These are phyloP conservation scores for Stephania cephalantha DNA, from an alignment of 164 flowering plant species.

Conservation along the genomic window DNA sequence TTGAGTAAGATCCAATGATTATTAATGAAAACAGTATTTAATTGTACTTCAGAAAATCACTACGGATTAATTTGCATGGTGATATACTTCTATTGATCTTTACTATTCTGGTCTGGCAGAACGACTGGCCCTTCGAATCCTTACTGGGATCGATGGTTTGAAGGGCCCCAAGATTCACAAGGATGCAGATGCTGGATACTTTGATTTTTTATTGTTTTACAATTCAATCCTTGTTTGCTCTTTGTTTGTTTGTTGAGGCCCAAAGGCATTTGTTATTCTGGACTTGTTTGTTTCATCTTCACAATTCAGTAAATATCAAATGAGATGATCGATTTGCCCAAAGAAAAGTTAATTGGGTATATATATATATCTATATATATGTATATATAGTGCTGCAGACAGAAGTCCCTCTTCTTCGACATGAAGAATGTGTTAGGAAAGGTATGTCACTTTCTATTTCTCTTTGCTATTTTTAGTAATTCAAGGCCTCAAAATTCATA, in stretches of 20 bases:
- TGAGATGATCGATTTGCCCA: not conserved
- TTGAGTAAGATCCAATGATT: too few relatives aligned
- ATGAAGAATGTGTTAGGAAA: too few relatives aligned
- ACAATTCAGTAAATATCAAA: not conserved
- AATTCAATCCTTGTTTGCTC: not conserved
- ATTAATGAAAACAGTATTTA: too few relatives aligned
- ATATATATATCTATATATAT: too few relatives aligned
- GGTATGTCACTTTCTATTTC: too few relatives aligned
- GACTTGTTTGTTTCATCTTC: conserved; percentile 2
- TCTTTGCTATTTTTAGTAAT: too few relatives aligned
- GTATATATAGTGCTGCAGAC: not conserved
- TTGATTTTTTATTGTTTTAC: conserved; percentile 19
- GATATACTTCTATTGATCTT: not conserved
- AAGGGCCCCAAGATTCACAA: conserved; percentile 51
- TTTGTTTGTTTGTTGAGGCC: not conserved
- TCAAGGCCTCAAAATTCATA: too few relatives aligned
- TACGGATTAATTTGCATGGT: not conserved
- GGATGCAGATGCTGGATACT: conserved; percentile 72
- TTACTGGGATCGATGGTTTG: conserved; percentile 71
- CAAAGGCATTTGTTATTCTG: not conserved
- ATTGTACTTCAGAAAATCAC: too few relatives aligned
- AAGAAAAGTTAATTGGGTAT: not conserved
- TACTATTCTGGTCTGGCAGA: conserved; percentile 27
- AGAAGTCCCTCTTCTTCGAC: not conserved
- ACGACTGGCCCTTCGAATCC: conserved; percentile 60